Evolutionary conservation across 1,284 basidiomycete genomes (phyloP).

Genomic region (Microbotryum violaceum): DNA sequence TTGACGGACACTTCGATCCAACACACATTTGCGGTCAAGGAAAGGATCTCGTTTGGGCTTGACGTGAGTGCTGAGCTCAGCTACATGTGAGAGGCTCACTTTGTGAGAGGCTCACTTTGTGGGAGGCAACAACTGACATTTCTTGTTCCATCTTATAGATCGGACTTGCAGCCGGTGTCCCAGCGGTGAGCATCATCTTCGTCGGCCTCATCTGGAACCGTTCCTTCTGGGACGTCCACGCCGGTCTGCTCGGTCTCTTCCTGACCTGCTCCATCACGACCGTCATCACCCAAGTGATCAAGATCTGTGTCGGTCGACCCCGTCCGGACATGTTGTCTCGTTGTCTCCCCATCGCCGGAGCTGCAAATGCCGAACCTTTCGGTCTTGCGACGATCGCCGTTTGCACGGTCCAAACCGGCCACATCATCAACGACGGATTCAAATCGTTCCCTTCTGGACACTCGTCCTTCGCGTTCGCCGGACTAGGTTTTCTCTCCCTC

Average conservation of each 20-base stretch:
- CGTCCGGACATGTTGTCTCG: constrained; percentile 45
- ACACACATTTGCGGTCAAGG: constrained; percentile 65
- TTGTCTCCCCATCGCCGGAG: constrained; percentile 51
- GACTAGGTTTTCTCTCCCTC: constrained; percentile 78
- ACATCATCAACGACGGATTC: constrained; percentile 67
- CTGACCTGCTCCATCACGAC: constrained; percentile 67
- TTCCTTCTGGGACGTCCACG: constrained; percentile 83
- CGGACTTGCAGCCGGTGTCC: constrained; percentile 57
- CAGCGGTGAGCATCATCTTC: constrained; percentile 58
- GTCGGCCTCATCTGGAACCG: constrained; percentile 64
- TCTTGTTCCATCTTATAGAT: constrained; percentile 48
- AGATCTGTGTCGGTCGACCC: constrained; percentile 74
- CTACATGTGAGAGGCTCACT: constrained; percentile 23
- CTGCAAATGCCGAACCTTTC: constrained; percentile 52
- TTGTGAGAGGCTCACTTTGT: constrained; percentile 1
- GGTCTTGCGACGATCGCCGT: constrained; percentile 67
- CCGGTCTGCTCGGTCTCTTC: constrained; percentile 57
- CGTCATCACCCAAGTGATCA: constrained; percentile 72
- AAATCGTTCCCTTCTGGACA: constrained; percentile 87
- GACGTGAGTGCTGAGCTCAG: constrained; percentile 18
- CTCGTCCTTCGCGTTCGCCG: constrained; percentile 68
- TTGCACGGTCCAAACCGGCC: constrained; percentile 52
- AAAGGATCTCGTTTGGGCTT: constrained; percentile 67
- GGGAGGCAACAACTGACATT: not conserved
- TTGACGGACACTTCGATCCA: constrained; percentile 63